Conservation (phyloP, 768 basidiomycete genomes). For the Cubamyces lactineus region DNA sequence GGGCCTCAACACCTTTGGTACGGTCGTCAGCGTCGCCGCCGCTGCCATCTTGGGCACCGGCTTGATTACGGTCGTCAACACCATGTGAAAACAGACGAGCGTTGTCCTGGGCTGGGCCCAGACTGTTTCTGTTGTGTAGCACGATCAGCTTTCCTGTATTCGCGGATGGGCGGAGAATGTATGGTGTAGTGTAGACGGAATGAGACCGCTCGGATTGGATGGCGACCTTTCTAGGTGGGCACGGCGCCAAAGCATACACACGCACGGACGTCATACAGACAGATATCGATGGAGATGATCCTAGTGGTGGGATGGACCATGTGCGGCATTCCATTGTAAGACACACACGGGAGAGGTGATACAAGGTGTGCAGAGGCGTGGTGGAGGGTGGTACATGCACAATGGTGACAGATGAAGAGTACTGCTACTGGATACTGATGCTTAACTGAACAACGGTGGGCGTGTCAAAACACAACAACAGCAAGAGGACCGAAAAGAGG, state of each 20-base stretch:
- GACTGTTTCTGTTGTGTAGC: neutral
- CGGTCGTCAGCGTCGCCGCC: slow-evolving; percentile 47
- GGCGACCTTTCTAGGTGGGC: neutral
- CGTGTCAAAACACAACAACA: slow-evolving; percentile 29
- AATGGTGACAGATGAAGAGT: slow-evolving; percentile 20
- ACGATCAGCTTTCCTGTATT: no score
- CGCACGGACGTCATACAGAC: neutral
- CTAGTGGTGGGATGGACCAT: slow-evolving; percentile 19
- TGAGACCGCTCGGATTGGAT: neutral
- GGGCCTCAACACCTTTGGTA: slow-evolving; percentile 47
- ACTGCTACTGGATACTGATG: slow-evolving; percentile 32
- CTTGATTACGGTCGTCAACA: slow-evolving; percentile 55
- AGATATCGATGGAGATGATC: slow-evolving; percentile 2
- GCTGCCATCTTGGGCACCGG: slow-evolving; percentile 53
- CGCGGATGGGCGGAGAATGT: slow-evolving; percentile 1
- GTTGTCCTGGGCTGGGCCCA: slow-evolving; percentile 10
- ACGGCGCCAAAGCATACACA: neutral
- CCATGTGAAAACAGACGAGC: slow-evolving; percentile 41
- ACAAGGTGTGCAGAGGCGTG: slow-evolving; percentile 23
- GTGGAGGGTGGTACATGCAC: slow-evolving; percentile 30
- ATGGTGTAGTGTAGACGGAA: neutral
- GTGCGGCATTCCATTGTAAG: slow-evolving; percentile 26
- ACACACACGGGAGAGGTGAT: slow-evolving; percentile 19
- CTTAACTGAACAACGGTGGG: slow-evolving; percentile 23
- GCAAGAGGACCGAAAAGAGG: slow-evolving; percentile 25